Evolutionary conservation across 129 eudicot genomes (phyloP).

Genomic region (Artemisia tridentata): DNA sequence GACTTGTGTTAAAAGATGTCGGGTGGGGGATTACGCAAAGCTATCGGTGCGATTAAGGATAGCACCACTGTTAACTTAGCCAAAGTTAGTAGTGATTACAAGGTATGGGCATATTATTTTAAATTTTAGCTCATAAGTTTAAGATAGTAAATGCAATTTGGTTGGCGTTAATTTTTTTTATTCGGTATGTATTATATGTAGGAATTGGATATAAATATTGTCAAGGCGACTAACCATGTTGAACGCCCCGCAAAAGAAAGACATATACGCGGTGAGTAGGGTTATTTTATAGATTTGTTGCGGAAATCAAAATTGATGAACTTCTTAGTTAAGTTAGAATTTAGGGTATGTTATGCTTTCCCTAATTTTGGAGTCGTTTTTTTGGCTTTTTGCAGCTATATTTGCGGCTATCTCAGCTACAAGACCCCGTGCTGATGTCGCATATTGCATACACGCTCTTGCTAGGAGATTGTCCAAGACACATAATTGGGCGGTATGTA

Average conservation of each 20-base stretch:
- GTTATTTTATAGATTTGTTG: no score
- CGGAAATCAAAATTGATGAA: neutral
- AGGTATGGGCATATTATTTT: conserved; percentile 41
- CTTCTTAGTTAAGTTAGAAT: conserved; percentile 3
- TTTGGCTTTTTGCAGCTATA: conserved; percentile 51
- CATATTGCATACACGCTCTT: conserved; percentile 97
- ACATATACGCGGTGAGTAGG: conserved; percentile 71
- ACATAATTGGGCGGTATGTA: conserved; percentile 92
- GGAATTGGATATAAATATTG: conserved; percentile 94
- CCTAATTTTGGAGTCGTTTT: neutral
- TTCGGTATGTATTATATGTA: conserved; percentile 22
- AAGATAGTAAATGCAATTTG: neutral
- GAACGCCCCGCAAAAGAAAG: conserved; percentile 96
- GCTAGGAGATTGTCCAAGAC: conserved; percentile 91
- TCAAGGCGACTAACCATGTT: conserved; percentile 94
- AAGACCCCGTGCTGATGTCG: conserved; percentile 97
- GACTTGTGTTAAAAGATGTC: conserved; percentile 51
- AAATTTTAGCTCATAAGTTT: neutral
- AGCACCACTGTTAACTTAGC: conserved; percentile 93
- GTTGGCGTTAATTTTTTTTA: neutral
- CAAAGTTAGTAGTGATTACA: conserved; percentile 91
- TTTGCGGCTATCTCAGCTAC: conserved; percentile 91
- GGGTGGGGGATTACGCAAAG: conserved; percentile 81
- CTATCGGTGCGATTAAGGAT: conserved; percentile 97
- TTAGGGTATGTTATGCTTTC: no score